phyloP scores from a whole-genome alignment of 1,284 basidiomycete genomes.

The Puccinia horiana region DNA sequence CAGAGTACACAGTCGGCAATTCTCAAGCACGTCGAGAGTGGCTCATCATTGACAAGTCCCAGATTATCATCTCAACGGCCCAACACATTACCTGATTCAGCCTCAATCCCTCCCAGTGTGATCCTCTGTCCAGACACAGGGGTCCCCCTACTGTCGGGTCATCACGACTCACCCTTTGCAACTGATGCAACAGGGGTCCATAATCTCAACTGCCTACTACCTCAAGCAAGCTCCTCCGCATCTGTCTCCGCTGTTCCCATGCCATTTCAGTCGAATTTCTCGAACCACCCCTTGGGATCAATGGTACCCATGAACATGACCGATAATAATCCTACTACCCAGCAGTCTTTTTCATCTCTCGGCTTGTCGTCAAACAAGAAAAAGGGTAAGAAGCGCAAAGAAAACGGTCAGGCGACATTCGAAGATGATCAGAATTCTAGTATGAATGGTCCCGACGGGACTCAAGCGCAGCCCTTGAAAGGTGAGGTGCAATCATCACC shows the following conservation, averaged over 20 bases:
- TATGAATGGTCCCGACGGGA: not conserved
- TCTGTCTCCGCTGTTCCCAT: not conserved
- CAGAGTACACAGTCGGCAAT: slow-evolving; percentile 45
- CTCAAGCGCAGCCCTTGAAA: not conserved
- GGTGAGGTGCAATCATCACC: slow-evolving; percentile 14
- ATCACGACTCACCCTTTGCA: not conserved
- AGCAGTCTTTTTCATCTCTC: not conserved
- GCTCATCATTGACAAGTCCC: not conserved
- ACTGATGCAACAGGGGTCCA: not conserved
- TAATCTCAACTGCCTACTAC: not conserved
- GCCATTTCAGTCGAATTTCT: not conserved
- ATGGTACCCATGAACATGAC: slow-evolving; percentile 6
- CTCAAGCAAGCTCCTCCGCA: slow-evolving; percentile 8
- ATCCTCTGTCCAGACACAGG: slow-evolving; percentile 6
- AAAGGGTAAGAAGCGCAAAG: slow-evolving; percentile 43
- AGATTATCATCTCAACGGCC: slow-evolving; percentile 12
- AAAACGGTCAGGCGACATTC: not conserved
- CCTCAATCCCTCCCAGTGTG: slow-evolving; percentile 54
- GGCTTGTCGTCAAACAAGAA: slow-evolving; percentile 3
- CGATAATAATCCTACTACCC: not conserved
- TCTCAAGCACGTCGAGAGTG: not conserved
- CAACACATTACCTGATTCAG: slow-evolving; percentile 54
- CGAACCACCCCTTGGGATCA: not conserved
- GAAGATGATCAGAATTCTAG: not conserved
- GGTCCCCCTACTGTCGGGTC: not conserved